Percentiles rank a stretch among this genome's conserved stretches.
These are phyloP conservation scores for Claviceps quebecensis DNA, from an alignment of 2,329 filamentous ascomycete species.

Conservation along the genomic window DNA sequence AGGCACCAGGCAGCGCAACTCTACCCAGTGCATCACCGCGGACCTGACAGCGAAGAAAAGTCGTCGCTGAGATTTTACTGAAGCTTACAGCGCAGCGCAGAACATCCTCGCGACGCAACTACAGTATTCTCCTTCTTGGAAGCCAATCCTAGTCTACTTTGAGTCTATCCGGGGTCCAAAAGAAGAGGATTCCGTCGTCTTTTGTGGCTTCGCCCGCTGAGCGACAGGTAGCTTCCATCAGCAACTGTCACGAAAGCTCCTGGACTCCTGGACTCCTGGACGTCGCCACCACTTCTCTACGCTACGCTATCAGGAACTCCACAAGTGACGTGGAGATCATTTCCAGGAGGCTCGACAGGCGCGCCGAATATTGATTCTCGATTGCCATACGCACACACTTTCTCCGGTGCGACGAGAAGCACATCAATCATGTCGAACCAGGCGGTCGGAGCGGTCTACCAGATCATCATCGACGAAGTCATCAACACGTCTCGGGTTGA, in stretches of 20 bases:
- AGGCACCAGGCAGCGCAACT: conserved; percentile 20
- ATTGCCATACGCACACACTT: conserved; percentile 3
- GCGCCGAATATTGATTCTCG: background rate
- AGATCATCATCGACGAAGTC: conserved; percentile 67
- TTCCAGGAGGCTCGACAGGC: background rate
- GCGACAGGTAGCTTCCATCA: background rate
- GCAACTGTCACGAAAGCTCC: background rate
- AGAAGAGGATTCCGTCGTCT: background rate
- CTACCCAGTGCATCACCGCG: conserved; percentile 24
- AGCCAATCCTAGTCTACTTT: background rate
- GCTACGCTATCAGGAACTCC: background rate
- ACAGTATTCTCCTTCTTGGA: background rate
- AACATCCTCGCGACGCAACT: background rate
- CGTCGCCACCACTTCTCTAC: background rate
- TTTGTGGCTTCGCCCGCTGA: background rate
- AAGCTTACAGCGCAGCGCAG: background rate
- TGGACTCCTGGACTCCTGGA: background rate
- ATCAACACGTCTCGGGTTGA: conserved; percentile 85
- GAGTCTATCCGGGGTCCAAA: background rate
- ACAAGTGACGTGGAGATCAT: background rate
- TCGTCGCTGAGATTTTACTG: background rate
- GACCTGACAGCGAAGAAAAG: conserved; percentile 7
- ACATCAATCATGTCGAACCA: conserved; percentile 40
- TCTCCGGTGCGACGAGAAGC: conserved; percentile 2
- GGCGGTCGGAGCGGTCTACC: conserved; percentile 63